These are phyloP conservation scores for Drechslerella dactyloides DNA, from an alignment of 2,329 filamentous ascomycete species.

Conservation along the genomic window DNA sequence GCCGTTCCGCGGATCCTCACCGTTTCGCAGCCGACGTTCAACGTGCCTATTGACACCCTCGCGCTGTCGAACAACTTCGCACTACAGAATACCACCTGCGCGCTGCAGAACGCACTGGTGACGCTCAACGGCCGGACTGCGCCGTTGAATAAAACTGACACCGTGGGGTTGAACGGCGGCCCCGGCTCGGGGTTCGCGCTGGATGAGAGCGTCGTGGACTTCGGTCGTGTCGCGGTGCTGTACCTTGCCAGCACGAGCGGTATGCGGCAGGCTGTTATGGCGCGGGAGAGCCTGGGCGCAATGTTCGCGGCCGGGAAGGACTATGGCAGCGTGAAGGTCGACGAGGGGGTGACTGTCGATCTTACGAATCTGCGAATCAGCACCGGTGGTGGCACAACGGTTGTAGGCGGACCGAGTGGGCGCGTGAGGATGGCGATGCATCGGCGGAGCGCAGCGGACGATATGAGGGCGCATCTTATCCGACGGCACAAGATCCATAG, in stretches of 20 bases:
- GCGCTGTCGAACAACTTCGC: slow-evolving; percentile 79
- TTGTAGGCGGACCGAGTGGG: slow-evolving; percentile 19
- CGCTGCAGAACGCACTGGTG: slow-evolving; percentile 83
- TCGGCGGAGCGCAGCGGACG: background rate
- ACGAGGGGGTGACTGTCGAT: slow-evolving; percentile 14
- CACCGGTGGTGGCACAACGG: slow-evolving; percentile 21
- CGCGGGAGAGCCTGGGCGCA: slow-evolving; percentile 33
- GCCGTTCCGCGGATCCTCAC: slow-evolving; percentile 77
- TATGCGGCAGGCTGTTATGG: slow-evolving; percentile 35
- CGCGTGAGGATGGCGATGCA: slow-evolving; percentile 8
- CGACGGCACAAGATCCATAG: slow-evolving; percentile 23
- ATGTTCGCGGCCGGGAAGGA: slow-evolving; percentile 31
- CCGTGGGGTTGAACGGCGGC: too few relatives aligned
- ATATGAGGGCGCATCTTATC: slow-evolving; percentile 5
- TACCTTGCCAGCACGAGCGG: slow-evolving; percentile 64
- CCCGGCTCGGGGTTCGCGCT: slow-evolving; percentile 56
- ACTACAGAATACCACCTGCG: slow-evolving; percentile 75
- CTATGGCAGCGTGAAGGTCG: slow-evolving; percentile 30
- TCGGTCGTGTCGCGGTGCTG: slow-evolving; percentile 68
- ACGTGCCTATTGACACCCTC: slow-evolving; percentile 73
- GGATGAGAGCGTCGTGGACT: slow-evolving; percentile 67
- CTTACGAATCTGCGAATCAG: slow-evolving; percentile 35
- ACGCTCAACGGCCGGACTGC: slow-evolving; percentile 70
- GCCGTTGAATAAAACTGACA: slow-evolving; percentile 25
- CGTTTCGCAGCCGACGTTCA: slow-evolving; percentile 71